Conservation (phyloP, 768 basidiomycete genomes). For the Lactarius vividus region DNA sequence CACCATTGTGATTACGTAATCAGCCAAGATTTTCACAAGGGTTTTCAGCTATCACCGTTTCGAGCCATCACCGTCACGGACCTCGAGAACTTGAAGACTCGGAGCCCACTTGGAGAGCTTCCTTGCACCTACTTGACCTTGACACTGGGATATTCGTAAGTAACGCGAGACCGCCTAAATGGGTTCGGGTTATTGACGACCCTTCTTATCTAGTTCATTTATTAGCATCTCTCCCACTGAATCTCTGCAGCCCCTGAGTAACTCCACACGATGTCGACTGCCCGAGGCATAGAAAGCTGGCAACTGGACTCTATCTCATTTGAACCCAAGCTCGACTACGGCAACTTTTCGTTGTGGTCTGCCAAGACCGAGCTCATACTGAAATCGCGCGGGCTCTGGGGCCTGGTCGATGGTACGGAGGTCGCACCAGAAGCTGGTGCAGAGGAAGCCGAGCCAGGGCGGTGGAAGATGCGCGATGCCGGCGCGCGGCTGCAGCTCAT, state of each 20-base stretch:
- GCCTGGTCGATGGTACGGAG: slow-evolving; percentile 19
- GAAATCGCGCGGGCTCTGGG: slow-evolving; percentile 21
- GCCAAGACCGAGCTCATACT: slow-evolving; percentile 9
- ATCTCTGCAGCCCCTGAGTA: neutral
- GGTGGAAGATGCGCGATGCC: slow-evolving; percentile 24
- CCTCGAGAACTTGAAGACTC: no score
- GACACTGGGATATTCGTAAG: neutral
- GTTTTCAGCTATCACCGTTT: no score
- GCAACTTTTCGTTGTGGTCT: slow-evolving; percentile 21
- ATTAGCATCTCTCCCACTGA: neutral
- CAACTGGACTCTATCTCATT: slow-evolving; percentile 23
- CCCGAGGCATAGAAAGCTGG: slow-evolving; percentile 13
- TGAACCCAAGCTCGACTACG: slow-evolving; percentile 24
- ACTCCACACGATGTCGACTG: neutral
- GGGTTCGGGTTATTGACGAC: neutral
- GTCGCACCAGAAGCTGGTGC: neutral
- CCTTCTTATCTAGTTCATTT: neutral
- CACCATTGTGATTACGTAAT: no score
- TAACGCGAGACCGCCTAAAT: neutral
- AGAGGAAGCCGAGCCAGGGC: neutral
- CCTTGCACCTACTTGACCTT: neutral
- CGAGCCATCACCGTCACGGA: no score
- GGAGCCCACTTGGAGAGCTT: neutral
- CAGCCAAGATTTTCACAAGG: no score
- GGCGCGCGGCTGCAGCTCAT: slow-evolving; percentile 21